Evolutionary conservation across 1,284 basidiomycete species (phyloP), one percentile per base, ranked within the genome.

Genomic region (Malassezia caprae): DNA sequence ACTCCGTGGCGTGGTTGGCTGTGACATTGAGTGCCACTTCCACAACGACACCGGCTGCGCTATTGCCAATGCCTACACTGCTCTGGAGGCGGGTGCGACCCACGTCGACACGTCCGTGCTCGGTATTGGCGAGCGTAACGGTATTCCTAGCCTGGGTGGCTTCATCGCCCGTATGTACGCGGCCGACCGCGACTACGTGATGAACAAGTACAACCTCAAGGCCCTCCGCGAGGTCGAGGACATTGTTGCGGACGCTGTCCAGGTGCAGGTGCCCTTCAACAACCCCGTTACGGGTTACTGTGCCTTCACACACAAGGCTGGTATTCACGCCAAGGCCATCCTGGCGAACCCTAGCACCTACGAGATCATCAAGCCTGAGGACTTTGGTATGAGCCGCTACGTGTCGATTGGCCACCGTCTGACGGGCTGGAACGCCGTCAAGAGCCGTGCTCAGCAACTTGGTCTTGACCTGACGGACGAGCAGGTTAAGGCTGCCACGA

Each of bases 271-370:
- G 42, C 93, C 94, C 35, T 99, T 98, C 80, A 89, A 88, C 83
- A 93, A 94, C 77, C 80, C 80, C 73, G 81, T 82, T 68, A 82
- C 81, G 53, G 94, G 94, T 27, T 98, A 96, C 79, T 98, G 94
- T 76, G 94, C 94, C 17, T 99, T 99, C 80, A 99, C 94, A 24
- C 94, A 98, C 85, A 98, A 99, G 84, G 94, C 94, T 28, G 94
- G 94, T 77, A 99, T 99, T 67, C 94, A 99, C 78, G 94, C 94
- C 79, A 99, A 99, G 82, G 94, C 94, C 39, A 99, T 99, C 77
- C 83, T 99, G 54, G 96, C 96, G 80, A 98, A 99, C 82, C 94
- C 94, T 1, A 89, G 87, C 70, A 99, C 94, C 10, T 99, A 98
- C 61, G 68, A 71, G 58, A 73, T 73, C 52, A 63, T 75, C 58